Conservation (phyloP, 1,284 basidiomycete species). For the Ustilago nuda region DNA sequence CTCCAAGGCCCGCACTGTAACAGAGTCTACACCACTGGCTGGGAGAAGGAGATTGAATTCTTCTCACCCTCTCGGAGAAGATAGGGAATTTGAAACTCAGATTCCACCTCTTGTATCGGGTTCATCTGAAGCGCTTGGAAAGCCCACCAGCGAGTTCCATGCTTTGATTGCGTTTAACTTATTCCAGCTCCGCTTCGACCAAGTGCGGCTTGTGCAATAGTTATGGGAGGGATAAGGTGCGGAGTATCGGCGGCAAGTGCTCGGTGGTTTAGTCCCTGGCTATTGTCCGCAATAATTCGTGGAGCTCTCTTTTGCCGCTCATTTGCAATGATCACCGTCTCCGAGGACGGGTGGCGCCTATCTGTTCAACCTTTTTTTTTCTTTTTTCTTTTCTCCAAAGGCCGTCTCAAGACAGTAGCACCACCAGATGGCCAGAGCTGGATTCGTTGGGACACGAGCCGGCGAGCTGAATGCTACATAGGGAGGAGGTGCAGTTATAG, state of each 20-base stretch:
- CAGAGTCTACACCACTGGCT: neutral
- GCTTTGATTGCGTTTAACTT: neutral
- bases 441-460: neutral
- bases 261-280: neutral
- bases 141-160: neutral
- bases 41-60: neutral
- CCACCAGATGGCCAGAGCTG: neutral
- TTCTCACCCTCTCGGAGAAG: slow-evolving; percentile 8
- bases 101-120: neutral
- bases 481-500: neutral
- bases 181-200: neutral
- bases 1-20: neutral
- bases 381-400: neutral
- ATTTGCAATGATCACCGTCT: neutral
- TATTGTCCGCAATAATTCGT: neutral
- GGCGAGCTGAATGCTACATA: neutral
- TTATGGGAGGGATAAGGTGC: neutral
- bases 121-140: neutral
- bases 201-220: neutral
- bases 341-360: slow-evolving; percentile 1
- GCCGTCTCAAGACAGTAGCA: neutral
- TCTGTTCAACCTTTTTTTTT: neutral
- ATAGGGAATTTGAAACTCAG: slow-evolving; percentile 3
- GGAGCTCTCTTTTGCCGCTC: neutral
- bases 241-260: neutral